phyloP scores from a whole-genome alignment of 2,329 filamentous ascomycete genomes.

The Pyrenochaeta sp. region DNA sequence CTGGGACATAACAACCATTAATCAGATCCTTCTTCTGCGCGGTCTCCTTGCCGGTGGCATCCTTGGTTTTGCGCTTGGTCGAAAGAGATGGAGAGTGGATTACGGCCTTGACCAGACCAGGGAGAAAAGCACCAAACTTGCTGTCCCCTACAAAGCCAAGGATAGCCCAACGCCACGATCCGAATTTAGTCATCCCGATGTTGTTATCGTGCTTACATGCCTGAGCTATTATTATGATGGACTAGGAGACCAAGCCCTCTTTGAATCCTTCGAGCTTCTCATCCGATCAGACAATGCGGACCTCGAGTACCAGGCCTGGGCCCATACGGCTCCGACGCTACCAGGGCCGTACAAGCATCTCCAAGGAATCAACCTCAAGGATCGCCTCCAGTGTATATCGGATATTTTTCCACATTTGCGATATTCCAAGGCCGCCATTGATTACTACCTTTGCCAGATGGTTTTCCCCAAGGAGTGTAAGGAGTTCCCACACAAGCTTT shows the following conservation, averaged over 20 bases:
- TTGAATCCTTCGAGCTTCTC: conserved; percentile 57
- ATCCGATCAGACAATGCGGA: conserved; percentile 60
- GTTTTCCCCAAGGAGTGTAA: conserved; percentile 69
- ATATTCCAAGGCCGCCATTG: conserved; percentile 62
- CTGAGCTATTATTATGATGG: conserved; percentile 70
- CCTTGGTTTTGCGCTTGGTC: conserved; percentile 59
- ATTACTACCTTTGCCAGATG: conserved; percentile 68
- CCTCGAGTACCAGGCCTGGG: conserved; percentile 61
- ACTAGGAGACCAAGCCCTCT: conserved; percentile 60
- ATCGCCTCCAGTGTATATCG: conserved; percentile 57
- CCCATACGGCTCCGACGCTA: conserved; percentile 35
- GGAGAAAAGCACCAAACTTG: too few species aligned
- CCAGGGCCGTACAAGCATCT: conserved; percentile 50
- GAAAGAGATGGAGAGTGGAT: conserved; percentile 70
- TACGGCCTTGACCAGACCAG: conserved; percentile 67
- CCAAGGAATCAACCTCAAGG: conserved; percentile 48
- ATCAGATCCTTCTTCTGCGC: conserved; percentile 57
- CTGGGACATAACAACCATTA: conserved; percentile 43
- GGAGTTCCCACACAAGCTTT: conserved; percentile 70
- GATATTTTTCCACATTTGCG: conserved; percentile 63
- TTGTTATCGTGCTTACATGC: conserved; percentile 9
- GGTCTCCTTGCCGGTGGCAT: conserved; percentile 65
- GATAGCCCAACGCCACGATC: too few species aligned
- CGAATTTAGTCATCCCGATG: conserved; percentile 68
- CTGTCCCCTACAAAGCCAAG: too few species aligned